Percentiles rank a stretch among this genome's conserved stretches.
Conservation (phyloP, 2,329 filamentous ascomycete genomes). For the Sporothrix pseudoabietina region DNA sequence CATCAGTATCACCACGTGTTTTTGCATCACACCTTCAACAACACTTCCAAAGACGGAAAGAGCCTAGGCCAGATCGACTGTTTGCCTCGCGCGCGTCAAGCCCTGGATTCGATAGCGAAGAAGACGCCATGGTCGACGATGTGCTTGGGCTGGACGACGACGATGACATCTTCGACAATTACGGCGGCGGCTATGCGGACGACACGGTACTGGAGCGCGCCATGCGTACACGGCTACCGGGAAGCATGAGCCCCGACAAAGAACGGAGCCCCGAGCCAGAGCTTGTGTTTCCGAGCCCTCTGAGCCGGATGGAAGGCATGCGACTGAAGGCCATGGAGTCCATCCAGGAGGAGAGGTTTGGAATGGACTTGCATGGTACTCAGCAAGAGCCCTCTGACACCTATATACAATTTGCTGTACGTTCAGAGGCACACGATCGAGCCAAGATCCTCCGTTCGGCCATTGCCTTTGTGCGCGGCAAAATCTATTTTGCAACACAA, state of each 20-base stretch:
- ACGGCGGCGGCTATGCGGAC: slow-evolving; percentile 29
- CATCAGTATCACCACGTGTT: background rate
- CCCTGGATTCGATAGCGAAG: slow-evolving; percentile 43
- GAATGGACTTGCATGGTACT: background rate
- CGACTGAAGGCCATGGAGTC: slow-evolving; percentile 12
- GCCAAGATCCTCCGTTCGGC: slow-evolving; percentile 80
- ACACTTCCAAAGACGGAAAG: slow-evolving; percentile 16
- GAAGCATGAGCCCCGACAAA: slow-evolving; percentile 59
- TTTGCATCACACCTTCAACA: slow-evolving; percentile 20
- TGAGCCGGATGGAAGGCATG: slow-evolving; percentile 19
- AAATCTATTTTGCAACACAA: slow-evolving; percentile 62
- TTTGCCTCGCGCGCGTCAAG: slow-evolving; percentile 39
- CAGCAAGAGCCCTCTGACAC: slow-evolving; percentile 1
- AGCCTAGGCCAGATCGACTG: background rate
- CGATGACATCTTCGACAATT: slow-evolving; percentile 26
- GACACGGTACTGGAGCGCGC: slow-evolving; percentile 53
- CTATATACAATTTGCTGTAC: slow-evolving; percentile 1
- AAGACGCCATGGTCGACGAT: slow-evolving; percentile 41
- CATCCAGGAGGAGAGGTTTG: slow-evolving; percentile 35
- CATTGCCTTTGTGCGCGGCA: slow-evolving; percentile 63
- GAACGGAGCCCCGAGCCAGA: slow-evolving; percentile 53
- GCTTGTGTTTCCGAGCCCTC: slow-evolving; percentile 40
- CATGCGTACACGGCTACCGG: slow-evolving; percentile 58
- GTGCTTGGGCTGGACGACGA: slow-evolving; percentile 31
- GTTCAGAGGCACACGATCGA: slow-evolving; percentile 43